Evolutionary conservation across 164 flowering plant genomes (phyloP).

Genomic region (Kalanchoe fedtschenkoi): DNA sequence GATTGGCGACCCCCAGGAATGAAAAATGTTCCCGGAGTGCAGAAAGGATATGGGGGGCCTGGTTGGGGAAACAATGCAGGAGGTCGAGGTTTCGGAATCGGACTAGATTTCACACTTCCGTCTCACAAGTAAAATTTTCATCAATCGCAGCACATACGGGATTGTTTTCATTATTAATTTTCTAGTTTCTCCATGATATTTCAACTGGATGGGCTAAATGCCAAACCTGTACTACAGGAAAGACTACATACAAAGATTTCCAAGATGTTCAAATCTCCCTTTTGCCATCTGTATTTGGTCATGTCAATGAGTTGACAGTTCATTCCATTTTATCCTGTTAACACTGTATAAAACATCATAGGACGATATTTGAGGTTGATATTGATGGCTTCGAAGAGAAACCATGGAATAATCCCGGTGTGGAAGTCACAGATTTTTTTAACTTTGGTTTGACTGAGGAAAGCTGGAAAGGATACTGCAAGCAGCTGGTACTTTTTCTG

Average conservation of each 20-base stretch:
- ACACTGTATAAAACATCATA: constrained; percentile 19
- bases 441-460: constrained; percentile 88
- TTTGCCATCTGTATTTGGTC: neutral
- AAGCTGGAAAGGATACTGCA: constrained; percentile 84
- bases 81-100: constrained; percentile 71
- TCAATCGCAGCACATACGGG: neutral
- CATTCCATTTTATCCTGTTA: neutral
- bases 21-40: constrained; percentile 8
- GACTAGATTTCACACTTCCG: constrained; percentile 93
- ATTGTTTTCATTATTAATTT: constrained; percentile 8
- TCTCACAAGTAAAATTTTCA: constrained; percentile 72
- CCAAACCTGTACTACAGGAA: neutral
- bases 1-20: constrained; percentile 26
- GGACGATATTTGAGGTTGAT: constrained; percentile 90
- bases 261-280: too few species aligned
- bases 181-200: neutral
- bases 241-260: too few species aligned
- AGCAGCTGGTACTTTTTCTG: constrained; percentile 51
- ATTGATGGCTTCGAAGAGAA: constrained; percentile 85
- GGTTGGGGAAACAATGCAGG: constrained; percentile 50
- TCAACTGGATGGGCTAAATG: neutral
- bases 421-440: constrained; percentile 74
- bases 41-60: constrained; percentile 32
- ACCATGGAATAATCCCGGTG: constrained; percentile 74
- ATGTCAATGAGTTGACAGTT: neutral